These are phyloP conservation scores for Fragaria nilgerrensis DNA, from an alignment of 306 rosid genomes.

Conservation along the genomic window DNA sequence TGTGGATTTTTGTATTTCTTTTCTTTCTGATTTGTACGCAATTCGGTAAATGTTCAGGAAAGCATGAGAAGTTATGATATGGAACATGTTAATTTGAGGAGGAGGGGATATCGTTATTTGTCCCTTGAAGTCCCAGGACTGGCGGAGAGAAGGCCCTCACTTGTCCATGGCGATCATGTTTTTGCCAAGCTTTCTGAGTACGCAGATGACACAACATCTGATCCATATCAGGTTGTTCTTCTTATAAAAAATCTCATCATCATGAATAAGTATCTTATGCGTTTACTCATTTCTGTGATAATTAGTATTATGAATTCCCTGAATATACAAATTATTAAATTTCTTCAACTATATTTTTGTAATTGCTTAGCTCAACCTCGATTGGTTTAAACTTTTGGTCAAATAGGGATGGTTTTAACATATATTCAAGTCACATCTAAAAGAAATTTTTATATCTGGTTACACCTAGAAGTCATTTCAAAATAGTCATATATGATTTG, in stretches of 20 bases:
- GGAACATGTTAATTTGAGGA: conserved; percentile 58
- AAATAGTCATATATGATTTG: background rate
- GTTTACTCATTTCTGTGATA: background rate
- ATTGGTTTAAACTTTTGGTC: background rate
- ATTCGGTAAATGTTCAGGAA: conserved; percentile 48
- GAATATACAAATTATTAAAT: background rate
- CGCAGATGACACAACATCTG: conserved; percentile 11
- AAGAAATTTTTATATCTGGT: background rate
- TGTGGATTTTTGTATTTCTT: background rate
- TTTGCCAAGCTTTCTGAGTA: conserved; percentile 51
- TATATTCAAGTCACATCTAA: background rate
- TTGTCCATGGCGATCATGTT: conserved; percentile 75
- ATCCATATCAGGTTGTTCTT: conserved; percentile 55
- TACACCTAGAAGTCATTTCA: background rate
- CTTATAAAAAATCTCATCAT: background rate
- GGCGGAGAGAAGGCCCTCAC: conserved; percentile 93
- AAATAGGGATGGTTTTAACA: background rate
- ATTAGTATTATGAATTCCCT: background rate
- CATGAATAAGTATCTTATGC: background rate
- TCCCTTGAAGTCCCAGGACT: conserved; percentile 87
- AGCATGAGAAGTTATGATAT: conserved; percentile 78
- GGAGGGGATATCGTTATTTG: conserved; percentile 43
- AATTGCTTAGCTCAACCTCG: background rate
- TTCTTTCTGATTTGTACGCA: conserved; percentile 24
- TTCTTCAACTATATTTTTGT: background rate